phyloP scores from a whole-genome alignment of 306 rosid species.

The Pyrus pyrifolia region DNA sequence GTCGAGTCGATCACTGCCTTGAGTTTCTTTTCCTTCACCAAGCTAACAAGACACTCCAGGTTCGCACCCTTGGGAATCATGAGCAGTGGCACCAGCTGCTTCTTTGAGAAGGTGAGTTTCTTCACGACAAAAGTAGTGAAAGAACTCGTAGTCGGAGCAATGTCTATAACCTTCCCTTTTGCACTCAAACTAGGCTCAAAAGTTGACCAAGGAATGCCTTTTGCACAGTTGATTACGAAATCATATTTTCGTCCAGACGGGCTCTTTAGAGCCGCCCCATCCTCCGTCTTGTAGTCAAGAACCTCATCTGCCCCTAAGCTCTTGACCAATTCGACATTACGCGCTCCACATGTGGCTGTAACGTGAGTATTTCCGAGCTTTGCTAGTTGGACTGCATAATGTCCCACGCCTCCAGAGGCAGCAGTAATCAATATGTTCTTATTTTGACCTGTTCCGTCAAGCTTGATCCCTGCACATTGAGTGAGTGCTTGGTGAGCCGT shows the following conservation, averaged over 20 bases:
- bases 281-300: conserved; percentile 61
- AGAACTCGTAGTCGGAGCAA: conserved; percentile 35
- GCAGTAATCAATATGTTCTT: conserved; percentile 66
- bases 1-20: conserved; percentile 57
- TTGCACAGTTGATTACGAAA: conserved; percentile 51
- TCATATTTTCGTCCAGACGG: conserved; percentile 65
- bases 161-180: conserved; percentile 63
- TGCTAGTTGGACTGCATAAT: conserved; percentile 71
- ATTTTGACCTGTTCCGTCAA: conserved; percentile 32
- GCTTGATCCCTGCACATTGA: conserved; percentile 42
- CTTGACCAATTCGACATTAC: conserved; percentile 51
- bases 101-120: conserved; percentile 59
- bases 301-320: conserved; percentile 81
- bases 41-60: conserved; percentile 43
- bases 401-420: conserved; percentile 83
- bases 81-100: conserved; percentile 55
- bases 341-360: conserved; percentile 68
- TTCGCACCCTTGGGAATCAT: conserved; percentile 40
- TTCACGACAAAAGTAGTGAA: conserved; percentile 36
- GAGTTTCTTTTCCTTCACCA: conserved; percentile 56
- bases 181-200: conserved; percentile 59
- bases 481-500: conserved; percentile 64
- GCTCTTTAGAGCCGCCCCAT: conserved; percentile 55
- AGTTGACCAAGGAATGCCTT: conserved; percentile 56
- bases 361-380: conserved; percentile 71